Conservation (phyloP, 192 early-diverging fungal genomes). For the Coemansia sp. region DNA sequence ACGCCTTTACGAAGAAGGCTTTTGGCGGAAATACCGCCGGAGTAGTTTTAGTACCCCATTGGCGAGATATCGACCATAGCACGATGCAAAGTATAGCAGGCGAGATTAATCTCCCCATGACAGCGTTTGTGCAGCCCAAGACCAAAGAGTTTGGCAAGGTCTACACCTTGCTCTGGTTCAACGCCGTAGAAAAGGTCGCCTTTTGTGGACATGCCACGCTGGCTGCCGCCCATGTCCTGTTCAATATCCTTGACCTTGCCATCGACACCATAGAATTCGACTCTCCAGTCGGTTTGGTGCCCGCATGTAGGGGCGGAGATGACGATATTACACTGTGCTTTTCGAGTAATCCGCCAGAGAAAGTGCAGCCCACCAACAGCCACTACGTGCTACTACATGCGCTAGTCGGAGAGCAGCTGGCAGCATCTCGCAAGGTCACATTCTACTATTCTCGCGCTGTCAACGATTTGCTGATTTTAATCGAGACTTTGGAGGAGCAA, state of each 20-base stretch:
- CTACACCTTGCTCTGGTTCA: slow-evolving; percentile 22
- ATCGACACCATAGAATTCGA: neutral
- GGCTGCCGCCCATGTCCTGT: slow-evolving; percentile 31
- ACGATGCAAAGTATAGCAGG: slow-evolving; percentile 26
- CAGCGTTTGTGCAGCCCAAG: slow-evolving; percentile 40
- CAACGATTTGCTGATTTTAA: slow-evolving; percentile 5
- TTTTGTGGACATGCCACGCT: slow-evolving; percentile 11
- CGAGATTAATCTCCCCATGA: slow-evolving; percentile 48
- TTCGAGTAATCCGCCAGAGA: slow-evolving; percentile 1
- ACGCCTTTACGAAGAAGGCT: slow-evolving; percentile 18
- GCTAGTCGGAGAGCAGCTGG: neutral
- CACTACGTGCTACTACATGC: slow-evolving; percentile 1
- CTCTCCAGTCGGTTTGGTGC: slow-evolving; percentile 7
- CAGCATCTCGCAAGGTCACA: neutral
- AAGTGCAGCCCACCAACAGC: neutral
- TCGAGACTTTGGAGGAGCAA: slow-evolving; percentile 1
- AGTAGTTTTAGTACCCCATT: slow-evolving; percentile 18
- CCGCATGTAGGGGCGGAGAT: neutral
- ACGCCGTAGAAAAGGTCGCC: neutral
- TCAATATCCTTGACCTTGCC: slow-evolving; percentile 11
- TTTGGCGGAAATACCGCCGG: slow-evolving; percentile 39
- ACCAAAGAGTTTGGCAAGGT: neutral
- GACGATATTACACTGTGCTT: neutral
- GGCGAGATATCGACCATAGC: neutral
- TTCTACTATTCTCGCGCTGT: slow-evolving; percentile 7